Base-by-base conservation (phyloP, 805 yeast species). In the Kregervanrija pseudodelftensis region DNA sequence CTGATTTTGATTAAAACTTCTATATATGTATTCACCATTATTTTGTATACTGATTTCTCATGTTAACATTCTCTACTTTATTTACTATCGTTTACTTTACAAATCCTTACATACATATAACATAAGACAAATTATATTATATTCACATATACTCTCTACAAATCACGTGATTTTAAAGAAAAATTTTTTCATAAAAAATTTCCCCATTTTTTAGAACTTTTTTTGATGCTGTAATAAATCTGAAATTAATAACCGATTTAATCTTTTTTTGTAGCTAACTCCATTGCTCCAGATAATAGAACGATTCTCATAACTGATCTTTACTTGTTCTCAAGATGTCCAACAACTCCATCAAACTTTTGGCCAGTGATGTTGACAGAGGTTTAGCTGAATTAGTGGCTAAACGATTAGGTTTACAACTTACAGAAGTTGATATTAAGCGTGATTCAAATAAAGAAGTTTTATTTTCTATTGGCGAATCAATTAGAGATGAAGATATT, bases 401-500 rank as follows among this genome's bases (percentile, higher is more conserved):
- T 14, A 69, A 71, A 46, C 54, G 61, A 54, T 65, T 82, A 30
- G 86, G 87, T 8, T 58, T 78, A 39, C 71, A 72, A 36, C 66
- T 80, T 41, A 78, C 85, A 16, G 83, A 85, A 37, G 75, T 79
- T 44, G 78, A 77, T 49, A 61, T 82, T 55, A 79, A 78, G 51
- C 69, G 86, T 55, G 85, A 80, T 51, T 76, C 83, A 8, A 91
- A 88, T 61, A 80, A 77, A 55, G 98, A 91, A 66, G 85, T 95
- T 1, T 85, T 95, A 2, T 91, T 91, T 12, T 77, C 88, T 30
- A 82, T 88, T 47, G 90, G 88, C 32, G 96, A 88, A 60, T 80
- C 91, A 33, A 85, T 88, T 22, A 77, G 96, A 65, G 96, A 89
- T 59, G 95, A 89, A 60, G 96, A 88, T 56, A 90, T 86, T 10